Conservation (phyloP, 2,329 filamentous ascomycete genomes). For the Ascomycota sp. region DNA sequence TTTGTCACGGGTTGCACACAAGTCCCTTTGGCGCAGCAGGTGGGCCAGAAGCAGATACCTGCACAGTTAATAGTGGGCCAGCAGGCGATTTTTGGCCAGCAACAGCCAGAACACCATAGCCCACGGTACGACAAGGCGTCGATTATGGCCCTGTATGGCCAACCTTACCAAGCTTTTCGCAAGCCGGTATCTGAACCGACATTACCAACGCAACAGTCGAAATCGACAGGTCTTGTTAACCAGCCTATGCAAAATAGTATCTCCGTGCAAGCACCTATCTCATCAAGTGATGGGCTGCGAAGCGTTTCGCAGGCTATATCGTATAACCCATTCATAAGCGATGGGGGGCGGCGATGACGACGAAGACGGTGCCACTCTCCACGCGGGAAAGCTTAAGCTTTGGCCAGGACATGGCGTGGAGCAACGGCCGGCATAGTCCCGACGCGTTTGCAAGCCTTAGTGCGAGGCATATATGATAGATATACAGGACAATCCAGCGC, state of each 20-base stretch:
- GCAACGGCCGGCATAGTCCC: slow-evolving; percentile 54
- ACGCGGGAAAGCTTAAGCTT: slow-evolving; percentile 55
- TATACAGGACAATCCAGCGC: not conserved
- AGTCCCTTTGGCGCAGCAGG: slow-evolving; percentile 3
- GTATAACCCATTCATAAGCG: slow-evolving; percentile 36
- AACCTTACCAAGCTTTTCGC: slow-evolving; percentile 29
- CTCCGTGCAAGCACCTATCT: slow-evolving; percentile 7
- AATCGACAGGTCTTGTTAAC: slow-evolving; percentile 11
- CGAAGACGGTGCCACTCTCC: slow-evolving; percentile 22
- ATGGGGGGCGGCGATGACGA: slow-evolving; percentile 7
- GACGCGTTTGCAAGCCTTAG: slow-evolving; percentile 64
- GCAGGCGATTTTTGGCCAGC: slow-evolving; percentile 7
- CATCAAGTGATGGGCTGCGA: slow-evolving; percentile 7
- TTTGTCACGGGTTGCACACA: slow-evolving; percentile 10
- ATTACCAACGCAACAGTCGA: slow-evolving; percentile 9
- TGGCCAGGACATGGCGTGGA: slow-evolving; percentile 43
- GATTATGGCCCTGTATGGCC: slow-evolving; percentile 57
- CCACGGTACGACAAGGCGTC: slow-evolving; percentile 46
- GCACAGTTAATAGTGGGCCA: slow-evolving; percentile 6
- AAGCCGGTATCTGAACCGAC: slow-evolving; percentile 8
- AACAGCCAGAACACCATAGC: slow-evolving; percentile 18
- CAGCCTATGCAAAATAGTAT: slow-evolving; percentile 6
- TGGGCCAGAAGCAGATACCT: slow-evolving; percentile 6
- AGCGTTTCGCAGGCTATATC: slow-evolving; percentile 14
- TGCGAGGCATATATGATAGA: slow-evolving; percentile 28